phyloP scores from a whole-genome alignment of 352 stramenopile genomes.

The Globisporangium cederbergense region DNA sequence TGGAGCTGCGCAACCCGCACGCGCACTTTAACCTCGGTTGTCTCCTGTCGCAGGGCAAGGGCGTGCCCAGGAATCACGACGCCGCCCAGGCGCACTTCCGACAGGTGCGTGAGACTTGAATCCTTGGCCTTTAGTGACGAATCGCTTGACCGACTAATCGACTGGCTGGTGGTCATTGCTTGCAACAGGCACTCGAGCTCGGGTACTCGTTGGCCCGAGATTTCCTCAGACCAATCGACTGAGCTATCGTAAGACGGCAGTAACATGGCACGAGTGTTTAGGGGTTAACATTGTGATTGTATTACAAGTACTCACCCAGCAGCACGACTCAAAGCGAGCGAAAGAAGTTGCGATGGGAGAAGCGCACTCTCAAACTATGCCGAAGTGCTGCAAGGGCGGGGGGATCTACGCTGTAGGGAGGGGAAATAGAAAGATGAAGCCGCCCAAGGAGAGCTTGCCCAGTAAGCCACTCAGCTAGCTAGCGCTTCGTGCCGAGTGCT shows the following conservation, averaged over 20 bases:
- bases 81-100: conserved; percentile 63
- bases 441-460: not conserved
- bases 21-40: conserved; percentile 81
- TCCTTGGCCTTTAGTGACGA: not conserved
- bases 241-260: not conserved
- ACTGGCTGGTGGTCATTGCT: not conserved
- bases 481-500: not conserved
- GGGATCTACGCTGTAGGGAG: not conserved
- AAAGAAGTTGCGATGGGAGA: not conserved
- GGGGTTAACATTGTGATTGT: conserved; percentile 10
- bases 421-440: not conserved
- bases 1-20: conserved; percentile 42
- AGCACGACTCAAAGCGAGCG: not conserved
- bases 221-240: conserved; percentile 31
- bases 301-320: conserved; percentile 11
- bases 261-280: not conserved
- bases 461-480: not conserved
- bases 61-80: conserved; percentile 48
- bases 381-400: not conserved
- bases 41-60: conserved; percentile 58
- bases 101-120: conserved; percentile 20
- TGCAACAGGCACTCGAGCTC: conserved; percentile 37
- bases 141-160: not conserved
- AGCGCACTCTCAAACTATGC: not conserved
- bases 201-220: conserved; percentile 57